Conservation (phyloP, 768 basidiomycete species). For the Russula sp. region DNA sequence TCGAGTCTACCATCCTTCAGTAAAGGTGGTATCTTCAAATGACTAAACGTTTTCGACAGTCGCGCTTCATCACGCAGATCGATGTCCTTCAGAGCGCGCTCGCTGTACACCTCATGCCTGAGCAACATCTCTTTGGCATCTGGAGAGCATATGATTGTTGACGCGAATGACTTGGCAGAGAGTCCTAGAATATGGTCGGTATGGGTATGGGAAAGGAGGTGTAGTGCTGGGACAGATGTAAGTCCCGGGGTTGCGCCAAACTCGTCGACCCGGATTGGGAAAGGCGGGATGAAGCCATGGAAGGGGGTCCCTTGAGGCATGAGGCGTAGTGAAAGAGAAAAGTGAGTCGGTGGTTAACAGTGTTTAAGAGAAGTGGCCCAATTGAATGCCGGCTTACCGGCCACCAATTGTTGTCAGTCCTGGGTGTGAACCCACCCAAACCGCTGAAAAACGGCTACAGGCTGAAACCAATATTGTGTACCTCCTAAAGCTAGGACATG, state of each 20-base stretch:
- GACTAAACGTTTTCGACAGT: conserved; percentile 53
- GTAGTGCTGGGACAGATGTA: conserved; percentile 41
- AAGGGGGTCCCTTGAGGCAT: conserved; percentile 80
- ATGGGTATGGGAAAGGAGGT: conserved; percentile 88
- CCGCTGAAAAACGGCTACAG: too few species aligned
- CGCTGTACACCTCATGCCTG: conserved; percentile 62
- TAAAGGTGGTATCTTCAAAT: conserved; percentile 55
- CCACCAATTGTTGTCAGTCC: too few species aligned
- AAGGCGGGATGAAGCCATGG: conserved; percentile 70
- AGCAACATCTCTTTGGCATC: conserved; percentile 87
- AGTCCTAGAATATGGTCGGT: conserved; percentile 82
- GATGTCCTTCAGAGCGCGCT: conserved; percentile 52
- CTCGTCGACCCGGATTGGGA: conserved; percentile 79
- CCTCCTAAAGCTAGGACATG: too few species aligned
- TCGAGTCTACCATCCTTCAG: conserved; percentile 40
- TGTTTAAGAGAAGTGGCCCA: too few species aligned
- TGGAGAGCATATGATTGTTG: conserved; percentile 66
- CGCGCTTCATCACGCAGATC: conserved; percentile 41
- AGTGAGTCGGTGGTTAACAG: too few species aligned
- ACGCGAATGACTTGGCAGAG: conserved; percentile 65
- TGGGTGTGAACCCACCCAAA: too few species aligned
- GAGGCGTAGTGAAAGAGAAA: too few species aligned
- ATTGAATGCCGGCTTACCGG: too few species aligned
- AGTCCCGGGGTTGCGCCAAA: conserved; percentile 46
- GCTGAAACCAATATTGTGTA: too few species aligned